Percentiles rank a stretch among this genome's conserved stretches.
Conservation (phyloP, 257 asterid genomes). For the Rhazya stricta region DNA sequence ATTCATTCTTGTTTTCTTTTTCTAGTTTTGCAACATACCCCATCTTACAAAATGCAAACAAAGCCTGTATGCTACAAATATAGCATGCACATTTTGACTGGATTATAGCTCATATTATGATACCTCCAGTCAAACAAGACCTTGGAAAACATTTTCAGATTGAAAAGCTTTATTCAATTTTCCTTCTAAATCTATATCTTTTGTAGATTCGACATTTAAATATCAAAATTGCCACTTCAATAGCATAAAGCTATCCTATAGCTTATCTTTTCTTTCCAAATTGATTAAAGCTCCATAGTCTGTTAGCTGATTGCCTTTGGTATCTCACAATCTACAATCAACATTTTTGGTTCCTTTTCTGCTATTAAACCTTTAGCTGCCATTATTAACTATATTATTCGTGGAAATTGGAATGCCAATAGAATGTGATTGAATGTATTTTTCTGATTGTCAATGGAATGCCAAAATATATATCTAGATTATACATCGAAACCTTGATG, state of each 20-base stretch:
- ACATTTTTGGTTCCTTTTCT: background rate
- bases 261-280: background rate
- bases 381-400: background rate
- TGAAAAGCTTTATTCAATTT: background rate
- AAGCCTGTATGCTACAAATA: background rate
- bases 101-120: background rate
- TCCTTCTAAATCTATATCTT: background rate
- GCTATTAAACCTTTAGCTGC: conserved; percentile 1
- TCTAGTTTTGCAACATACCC: background rate
- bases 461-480: background rate
- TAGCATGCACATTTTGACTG: background rate
- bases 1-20: background rate
- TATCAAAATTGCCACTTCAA: background rate
- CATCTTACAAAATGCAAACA: background rate
- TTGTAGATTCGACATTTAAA: background rate
- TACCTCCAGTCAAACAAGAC: background rate
- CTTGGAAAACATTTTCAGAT: background rate
- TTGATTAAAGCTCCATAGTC: background rate
- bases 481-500: background rate
- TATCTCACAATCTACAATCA: background rate
- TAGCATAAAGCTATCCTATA: background rate
- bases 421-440: background rate
- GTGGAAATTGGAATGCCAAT: background rate
- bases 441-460: background rate
- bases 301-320: background rate